A percentile compares a stretch with the other conserved stretches of the same genome.
Conservation (phyloP, 805 yeast genomes). For the Pichia gijzeniarum region DNA sequence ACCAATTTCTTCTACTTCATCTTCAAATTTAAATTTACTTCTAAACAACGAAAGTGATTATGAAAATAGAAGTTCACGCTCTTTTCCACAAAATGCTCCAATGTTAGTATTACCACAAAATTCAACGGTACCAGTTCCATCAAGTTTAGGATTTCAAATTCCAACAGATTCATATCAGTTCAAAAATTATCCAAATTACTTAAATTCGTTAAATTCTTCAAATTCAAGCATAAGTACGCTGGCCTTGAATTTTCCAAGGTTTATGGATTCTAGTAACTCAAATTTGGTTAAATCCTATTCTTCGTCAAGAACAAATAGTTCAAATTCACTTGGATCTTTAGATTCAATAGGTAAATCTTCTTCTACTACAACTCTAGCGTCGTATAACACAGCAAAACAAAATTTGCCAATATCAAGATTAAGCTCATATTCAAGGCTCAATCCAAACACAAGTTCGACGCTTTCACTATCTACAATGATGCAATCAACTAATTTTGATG, state of each 20-base stretch:
- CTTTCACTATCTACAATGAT: slow-evolving; percentile 22
- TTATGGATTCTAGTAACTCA: slow-evolving; percentile 6
- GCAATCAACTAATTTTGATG: slow-evolving; percentile 10
- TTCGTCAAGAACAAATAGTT: slow-evolving; percentile 28
- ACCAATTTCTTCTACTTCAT: neutral
- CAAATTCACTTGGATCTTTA: slow-evolving; percentile 29
- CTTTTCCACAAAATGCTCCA: neutral
- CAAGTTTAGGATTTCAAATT: slow-evolving; percentile 3
- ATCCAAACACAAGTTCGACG: neutral
- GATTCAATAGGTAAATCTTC: slow-evolving; percentile 22
- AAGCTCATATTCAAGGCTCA: slow-evolving; percentile 22
- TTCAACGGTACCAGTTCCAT: neutral
- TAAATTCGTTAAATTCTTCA: neutral
- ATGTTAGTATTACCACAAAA: neutral
- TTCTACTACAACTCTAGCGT: slow-evolving; percentile 25
- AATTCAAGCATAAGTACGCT: neutral
- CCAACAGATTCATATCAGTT: neutral
- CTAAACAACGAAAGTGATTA: neutral
- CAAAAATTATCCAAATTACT: slow-evolving; percentile 1
- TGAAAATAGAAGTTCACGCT: neutral
- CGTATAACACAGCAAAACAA: slow-evolving; percentile 14
- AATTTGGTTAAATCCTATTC: slow-evolving; percentile 25
- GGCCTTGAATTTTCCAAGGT: neutral
- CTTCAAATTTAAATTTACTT: neutral
- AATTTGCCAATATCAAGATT: slow-evolving; percentile 7